Conservation (phyloP, 2,329 filamentous ascomycete species). For the Sarocladiaceae sp. region DNA sequence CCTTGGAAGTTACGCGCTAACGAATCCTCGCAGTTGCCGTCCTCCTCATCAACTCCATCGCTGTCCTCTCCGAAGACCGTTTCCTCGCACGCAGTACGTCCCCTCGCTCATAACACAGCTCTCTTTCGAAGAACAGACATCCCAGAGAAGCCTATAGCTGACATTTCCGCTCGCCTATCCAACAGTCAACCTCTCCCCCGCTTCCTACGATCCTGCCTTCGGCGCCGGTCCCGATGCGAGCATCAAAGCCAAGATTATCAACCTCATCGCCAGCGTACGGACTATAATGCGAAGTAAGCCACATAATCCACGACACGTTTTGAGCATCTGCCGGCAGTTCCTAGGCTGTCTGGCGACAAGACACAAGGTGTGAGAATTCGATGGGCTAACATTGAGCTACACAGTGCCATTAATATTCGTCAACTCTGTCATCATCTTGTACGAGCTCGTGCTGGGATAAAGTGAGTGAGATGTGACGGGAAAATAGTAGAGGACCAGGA, state of each 20-base stretch:
- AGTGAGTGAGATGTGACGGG: background rate
- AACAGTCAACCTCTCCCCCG: constrained; percentile 70
- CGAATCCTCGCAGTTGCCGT: constrained; percentile 67
- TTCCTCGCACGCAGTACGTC: constrained; percentile 68
- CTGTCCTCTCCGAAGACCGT: constrained; percentile 89
- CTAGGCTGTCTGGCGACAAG: background rate
- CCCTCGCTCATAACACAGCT: no score
- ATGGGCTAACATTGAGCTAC: background rate
- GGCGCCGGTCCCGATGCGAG: constrained; percentile 69
- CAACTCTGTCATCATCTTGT: constrained; percentile 79
- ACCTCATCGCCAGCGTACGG: constrained; percentile 84
- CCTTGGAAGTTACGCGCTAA: constrained; percentile 62
- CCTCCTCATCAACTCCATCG: constrained; percentile 90
- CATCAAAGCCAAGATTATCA: constrained; percentile 81
- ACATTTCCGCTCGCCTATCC: background rate
- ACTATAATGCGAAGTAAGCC: constrained; percentile 82
- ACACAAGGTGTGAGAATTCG: no score
- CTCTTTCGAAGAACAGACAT: no score
- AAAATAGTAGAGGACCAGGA: background rate
- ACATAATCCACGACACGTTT: background rate
- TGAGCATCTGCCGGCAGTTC: background rate
- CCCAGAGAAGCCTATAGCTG: background rate
- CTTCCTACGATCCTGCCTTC: constrained; percentile 71
- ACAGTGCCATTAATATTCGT: constrained; percentile 82
- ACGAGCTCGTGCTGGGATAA: constrained; percentile 73